These are phyloP conservation scores for Crithidia mellificae DNA, from an alignment of 208 protist species.

Conservation along the genomic window DNA sequence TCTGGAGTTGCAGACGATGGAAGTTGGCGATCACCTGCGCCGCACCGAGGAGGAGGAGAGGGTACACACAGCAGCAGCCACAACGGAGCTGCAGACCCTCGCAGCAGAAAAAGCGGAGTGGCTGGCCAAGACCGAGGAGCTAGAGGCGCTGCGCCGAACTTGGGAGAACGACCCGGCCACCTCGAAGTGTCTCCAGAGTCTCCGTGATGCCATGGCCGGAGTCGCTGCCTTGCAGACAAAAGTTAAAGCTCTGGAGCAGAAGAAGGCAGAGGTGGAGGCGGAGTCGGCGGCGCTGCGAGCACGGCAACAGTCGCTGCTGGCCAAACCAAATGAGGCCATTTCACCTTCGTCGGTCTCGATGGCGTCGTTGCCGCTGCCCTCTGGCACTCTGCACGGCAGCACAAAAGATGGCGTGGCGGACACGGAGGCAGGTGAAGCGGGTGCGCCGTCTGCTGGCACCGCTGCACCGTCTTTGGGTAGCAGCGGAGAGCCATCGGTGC, in stretches of 20 bases:
- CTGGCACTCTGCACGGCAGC: no score
- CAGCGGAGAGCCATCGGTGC: no score
- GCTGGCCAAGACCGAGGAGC: constrained; percentile 36
- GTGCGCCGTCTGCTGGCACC: no score
- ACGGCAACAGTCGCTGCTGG: constrained; percentile 10
- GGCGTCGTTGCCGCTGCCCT: neutral
- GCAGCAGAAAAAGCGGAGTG: constrained; percentile 35
- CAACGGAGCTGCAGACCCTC: constrained; percentile 31
- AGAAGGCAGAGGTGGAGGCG: constrained; percentile 13
- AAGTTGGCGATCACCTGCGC: constrained; percentile 49
- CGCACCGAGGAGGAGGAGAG: constrained; percentile 70
- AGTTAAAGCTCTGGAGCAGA: constrained; percentile 24
- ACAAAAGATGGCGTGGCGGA: neutral
- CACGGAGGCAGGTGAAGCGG: no score
- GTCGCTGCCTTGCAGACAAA: constrained; percentile 21
- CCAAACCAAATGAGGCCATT: neutral
- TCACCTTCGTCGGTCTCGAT: neutral
- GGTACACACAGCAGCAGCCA: constrained; percentile 45
- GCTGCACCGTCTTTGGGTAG: no score
- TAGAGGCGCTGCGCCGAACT: constrained; percentile 33
- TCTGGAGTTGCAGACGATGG: constrained; percentile 63
- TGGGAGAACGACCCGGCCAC: constrained; percentile 43
- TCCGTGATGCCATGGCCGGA: constrained; percentile 33
- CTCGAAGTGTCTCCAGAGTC: constrained; percentile 23
- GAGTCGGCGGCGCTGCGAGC: constrained; percentile 19